A percentile compares a stretch with the other conserved stretches of the same genome.
Conservation (phyloP, 2,329 filamentous ascomycete species). For the Clarireedia hainanense region DNA sequence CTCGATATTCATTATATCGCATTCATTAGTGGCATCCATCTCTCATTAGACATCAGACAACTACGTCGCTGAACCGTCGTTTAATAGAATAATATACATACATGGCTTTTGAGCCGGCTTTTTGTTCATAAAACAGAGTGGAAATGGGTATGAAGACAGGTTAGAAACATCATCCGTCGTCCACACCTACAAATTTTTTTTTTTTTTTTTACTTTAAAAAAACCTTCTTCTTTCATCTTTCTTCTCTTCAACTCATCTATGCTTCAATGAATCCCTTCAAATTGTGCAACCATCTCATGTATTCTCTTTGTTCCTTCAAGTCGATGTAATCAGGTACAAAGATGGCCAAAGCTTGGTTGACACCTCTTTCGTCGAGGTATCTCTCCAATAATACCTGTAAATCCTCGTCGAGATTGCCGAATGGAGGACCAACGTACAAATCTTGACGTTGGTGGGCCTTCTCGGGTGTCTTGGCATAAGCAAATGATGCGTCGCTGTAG, state of each 20-base stretch:
- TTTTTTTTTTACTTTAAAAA: background rate
- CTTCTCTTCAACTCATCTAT: conserved; percentile 30
- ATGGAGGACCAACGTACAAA: conserved; percentile 84
- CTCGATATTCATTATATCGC: background rate
- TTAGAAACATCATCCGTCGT: conserved; percentile 15
- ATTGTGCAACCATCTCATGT: conserved; percentile 80
- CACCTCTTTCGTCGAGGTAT: conserved; percentile 89
- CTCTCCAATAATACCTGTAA: conserved; percentile 86
- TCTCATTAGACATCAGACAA: background rate
- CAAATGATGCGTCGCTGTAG: conserved; percentile 70
- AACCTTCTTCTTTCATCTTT: background rate
- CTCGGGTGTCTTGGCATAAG: conserved; percentile 68
- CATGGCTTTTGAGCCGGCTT: background rate
- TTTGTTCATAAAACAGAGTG: conserved; percentile 11
- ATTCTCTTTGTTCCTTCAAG: conserved; percentile 97
- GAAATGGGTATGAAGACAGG: conserved; percentile 24
- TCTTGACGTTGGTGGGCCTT: conserved; percentile 67
- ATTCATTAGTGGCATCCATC: background rate
- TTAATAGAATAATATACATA: background rate
- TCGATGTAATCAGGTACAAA: conserved; percentile 97
- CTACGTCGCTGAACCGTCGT: background rate
- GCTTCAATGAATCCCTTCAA: conserved; percentile 80
- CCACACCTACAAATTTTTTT: background rate
- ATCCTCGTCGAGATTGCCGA: conserved; percentile 91
- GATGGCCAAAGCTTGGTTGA: conserved; percentile 76